Evolutionary conservation across 1,284 basidiomycete genomes (phyloP).

Genomic region (Stygiomarasmius scandens): DNA sequence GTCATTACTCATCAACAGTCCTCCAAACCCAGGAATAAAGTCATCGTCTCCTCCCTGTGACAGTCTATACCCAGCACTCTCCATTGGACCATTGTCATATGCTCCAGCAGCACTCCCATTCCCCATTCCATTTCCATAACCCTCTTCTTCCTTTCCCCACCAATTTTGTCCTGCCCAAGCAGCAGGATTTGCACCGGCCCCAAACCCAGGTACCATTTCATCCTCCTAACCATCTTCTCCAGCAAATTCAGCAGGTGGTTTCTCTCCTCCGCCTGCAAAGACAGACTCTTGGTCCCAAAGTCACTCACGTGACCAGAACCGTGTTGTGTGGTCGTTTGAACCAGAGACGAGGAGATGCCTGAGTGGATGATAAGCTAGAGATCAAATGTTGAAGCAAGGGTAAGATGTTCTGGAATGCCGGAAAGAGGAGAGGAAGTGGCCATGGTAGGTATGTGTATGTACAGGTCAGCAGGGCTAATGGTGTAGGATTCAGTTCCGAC

Average conservation of each 20-base stretch:
- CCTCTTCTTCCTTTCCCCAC: not conserved
- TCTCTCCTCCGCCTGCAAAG: conserved; percentile 76
- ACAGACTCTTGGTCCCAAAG: conserved; percentile 75
- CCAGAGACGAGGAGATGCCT: conserved; percentile 93
- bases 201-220: conserved; percentile 53
- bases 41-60: conserved; percentile 42
- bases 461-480: conserved; percentile 92
- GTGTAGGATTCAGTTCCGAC: conserved; percentile 94
- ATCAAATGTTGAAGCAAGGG: conserved; percentile 84
- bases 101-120: conserved; percentile 14
- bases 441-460: conserved; percentile 32
- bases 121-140: not conserved
- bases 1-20: conserved; percentile 22
- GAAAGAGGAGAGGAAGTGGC: conserved; percentile 11
- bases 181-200: conserved; percentile 16
- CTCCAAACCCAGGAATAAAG: conserved; percentile 57
- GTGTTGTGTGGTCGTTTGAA: conserved; percentile 95
- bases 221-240: conserved; percentile 58
- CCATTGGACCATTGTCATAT: conserved; percentile 18
- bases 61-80: conserved; percentile 14
- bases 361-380: conserved; percentile 92
- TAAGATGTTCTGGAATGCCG: conserved; percentile 38
- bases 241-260: conserved; percentile 66
- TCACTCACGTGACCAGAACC: conserved; percentile 93
- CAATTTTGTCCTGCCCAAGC: not conserved